Evolutionary conservation across 495 filamentous ascomycete genomes (phyloP).

Genomic region (Penicillium argentinense): DNA sequence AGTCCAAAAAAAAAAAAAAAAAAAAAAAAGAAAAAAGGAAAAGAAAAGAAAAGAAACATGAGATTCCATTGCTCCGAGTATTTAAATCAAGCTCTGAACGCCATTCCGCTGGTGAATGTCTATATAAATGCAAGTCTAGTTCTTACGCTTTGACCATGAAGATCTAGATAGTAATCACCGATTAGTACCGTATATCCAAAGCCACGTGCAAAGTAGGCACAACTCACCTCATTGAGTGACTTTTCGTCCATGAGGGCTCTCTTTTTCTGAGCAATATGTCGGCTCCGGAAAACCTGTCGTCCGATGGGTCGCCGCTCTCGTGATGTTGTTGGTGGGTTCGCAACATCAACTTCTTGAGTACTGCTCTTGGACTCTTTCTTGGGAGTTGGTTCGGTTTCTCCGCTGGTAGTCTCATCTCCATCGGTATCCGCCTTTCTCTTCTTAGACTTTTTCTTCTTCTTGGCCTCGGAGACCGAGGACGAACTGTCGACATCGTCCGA

Average conservation of each 20-base stretch:
- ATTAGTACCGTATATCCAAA: slow-evolving; percentile 41
- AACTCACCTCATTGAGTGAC: slow-evolving; percentile 72
- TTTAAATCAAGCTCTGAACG: no score
- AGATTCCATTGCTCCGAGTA: background rate
- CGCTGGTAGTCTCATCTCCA: slow-evolving; percentile 3
- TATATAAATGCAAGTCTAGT: slow-evolving; percentile 6
- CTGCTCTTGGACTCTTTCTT: slow-evolving; percentile 21
- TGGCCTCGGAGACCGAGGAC: slow-evolving; percentile 19
- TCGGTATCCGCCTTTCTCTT: slow-evolving; percentile 50
- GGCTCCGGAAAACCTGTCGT: slow-evolving; percentile 63
- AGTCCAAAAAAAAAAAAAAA: no score
- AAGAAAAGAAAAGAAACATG: background rate
- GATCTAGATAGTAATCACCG: slow-evolving; percentile 52
- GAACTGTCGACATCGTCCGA: slow-evolving; percentile 12
- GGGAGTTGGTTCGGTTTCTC: slow-evolving; percentile 13
- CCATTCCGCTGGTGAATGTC: slow-evolving; percentile 6
- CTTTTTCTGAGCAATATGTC: slow-evolving; percentile 78
- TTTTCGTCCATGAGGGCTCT: slow-evolving; percentile 68
- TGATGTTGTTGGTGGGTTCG: slow-evolving; percentile 29
- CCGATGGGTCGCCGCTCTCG: slow-evolving; percentile 47
- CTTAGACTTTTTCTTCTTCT: slow-evolving; percentile 49
- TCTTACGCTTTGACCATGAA: slow-evolving; percentile 67
- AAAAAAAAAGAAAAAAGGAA: background rate
- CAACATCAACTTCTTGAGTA: slow-evolving; percentile 17
- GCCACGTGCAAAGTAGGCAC: background rate